A percentile compares a stretch with the other conserved stretches of the same genome.
These are phyloP conservation scores for Pluteus cervinus DNA, from an alignment of 768 basidiomycete species.

Conservation along the genomic window DNA sequence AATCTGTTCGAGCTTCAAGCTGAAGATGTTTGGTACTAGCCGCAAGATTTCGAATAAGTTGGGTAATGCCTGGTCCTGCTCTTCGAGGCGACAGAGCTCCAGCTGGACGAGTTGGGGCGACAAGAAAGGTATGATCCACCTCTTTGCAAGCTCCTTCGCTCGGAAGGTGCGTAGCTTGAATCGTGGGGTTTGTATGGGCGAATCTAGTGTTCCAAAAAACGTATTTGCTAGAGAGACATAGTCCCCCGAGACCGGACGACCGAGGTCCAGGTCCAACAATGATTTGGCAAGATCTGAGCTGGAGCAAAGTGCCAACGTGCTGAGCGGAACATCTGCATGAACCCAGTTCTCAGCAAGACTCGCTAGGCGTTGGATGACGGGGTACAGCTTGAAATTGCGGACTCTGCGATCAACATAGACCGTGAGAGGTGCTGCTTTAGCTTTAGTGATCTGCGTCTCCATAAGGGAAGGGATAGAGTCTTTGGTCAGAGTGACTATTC, in stretches of 20 bases:
- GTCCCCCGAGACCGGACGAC: not conserved
- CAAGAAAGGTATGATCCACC: constrained; percentile 18
- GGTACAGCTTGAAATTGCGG: no score
- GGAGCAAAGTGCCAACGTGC: constrained; percentile 11
- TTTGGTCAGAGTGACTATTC: constrained; percentile 17
- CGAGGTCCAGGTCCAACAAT: constrained; percentile 16
- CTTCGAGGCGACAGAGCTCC: constrained; percentile 7
- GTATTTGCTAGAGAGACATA: constrained; percentile 2
- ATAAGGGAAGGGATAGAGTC: constrained; percentile 7
- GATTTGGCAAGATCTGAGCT: constrained; percentile 14
- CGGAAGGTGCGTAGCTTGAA: constrained; percentile 17
- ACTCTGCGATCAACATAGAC: constrained; percentile 14
- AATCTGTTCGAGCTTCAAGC: constrained; percentile 13
- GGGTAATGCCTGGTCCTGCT: not conserved
- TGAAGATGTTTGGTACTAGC: constrained; percentile 12
- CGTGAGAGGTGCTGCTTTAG: constrained; percentile 22
- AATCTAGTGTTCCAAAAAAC: constrained; percentile 11
- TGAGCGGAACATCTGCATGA: constrained; percentile 14
- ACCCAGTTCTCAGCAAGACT: constrained; percentile 22
- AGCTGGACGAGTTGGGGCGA: constrained; percentile 19
- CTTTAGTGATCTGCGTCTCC: constrained; percentile 16
- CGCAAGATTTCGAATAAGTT: constrained; percentile 10
- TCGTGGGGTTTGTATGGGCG: constrained; percentile 4
- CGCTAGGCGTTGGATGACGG: constrained; percentile 8
- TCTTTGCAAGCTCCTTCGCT: constrained; percentile 7